Conservation (phyloP, 352 stramenopile genomes). For the Blastocystis sp. region DNA sequence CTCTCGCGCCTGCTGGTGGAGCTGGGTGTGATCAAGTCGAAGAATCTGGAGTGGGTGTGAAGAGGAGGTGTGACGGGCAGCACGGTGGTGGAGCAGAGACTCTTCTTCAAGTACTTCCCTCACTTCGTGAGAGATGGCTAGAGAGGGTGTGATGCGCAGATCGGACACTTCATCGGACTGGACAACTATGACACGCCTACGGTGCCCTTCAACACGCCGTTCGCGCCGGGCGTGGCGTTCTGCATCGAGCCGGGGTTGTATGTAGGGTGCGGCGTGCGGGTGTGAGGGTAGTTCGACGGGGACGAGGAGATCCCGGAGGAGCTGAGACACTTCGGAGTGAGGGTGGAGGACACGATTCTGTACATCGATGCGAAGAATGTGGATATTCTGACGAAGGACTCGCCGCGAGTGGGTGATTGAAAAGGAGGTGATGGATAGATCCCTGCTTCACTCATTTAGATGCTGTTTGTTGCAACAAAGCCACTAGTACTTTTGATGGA, state of each 20-base stretch:
- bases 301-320: constrained; percentile 50
- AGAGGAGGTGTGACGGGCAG: neutral
- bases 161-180: constrained; percentile 55
- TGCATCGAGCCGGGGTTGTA: constrained; percentile 58
- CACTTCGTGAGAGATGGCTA: constrained; percentile 7
- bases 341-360: constrained; percentile 53
- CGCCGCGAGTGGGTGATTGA: neutral
- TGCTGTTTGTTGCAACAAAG: constrained; percentile 62
- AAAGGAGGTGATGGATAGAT: neutral
- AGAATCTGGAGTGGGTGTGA: constrained; percentile 14
- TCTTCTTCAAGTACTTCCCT: constrained; percentile 67
- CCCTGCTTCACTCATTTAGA: neutral
- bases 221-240: constrained; percentile 57
- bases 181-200: constrained; percentile 62
- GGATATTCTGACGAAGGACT: constrained; percentile 54
- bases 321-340: constrained; percentile 55
- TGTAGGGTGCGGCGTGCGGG: neutral
- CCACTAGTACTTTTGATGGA: constrained; percentile 30
- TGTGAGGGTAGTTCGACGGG: constrained; percentile 42
- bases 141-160: neutral
- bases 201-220: constrained; percentile 12
- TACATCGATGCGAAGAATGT: constrained; percentile 47
- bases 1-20: constrained; percentile 34
- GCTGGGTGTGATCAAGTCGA: constrained; percentile 46
- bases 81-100: constrained; percentile 57